A percentile compares a stretch with the other conserved stretches of the same genome.
These are phyloP conservation scores for Xylaria longipes DNA, from an alignment of 495 filamentous ascomycete species.

Conservation along the genomic window DNA sequence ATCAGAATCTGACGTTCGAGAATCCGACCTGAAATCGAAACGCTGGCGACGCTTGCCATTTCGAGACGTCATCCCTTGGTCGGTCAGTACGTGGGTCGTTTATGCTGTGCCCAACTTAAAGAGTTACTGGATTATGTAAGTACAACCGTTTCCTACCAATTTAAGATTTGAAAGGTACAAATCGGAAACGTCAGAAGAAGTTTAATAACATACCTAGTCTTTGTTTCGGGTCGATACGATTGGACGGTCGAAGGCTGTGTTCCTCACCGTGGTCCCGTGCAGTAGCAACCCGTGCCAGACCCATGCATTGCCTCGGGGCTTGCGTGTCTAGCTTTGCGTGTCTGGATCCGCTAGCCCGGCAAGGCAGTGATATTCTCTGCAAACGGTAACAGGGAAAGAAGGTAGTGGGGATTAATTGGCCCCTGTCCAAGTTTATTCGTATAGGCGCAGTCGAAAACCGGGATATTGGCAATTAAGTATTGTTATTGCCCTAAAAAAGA, in stretches of 20 bases:
- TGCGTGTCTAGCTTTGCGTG: constrained; percentile 8
- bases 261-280: constrained; percentile 9
- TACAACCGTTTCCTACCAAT: background rate
- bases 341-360: background rate
- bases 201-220: background rate
- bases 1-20: no score
- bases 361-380: constrained; percentile 10
- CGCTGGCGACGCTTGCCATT: background rate
- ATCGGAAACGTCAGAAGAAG: background rate
- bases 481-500: background rate
- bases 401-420: background rate
- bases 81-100: background rate
- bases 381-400: constrained; percentile 7
- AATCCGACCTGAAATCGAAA: no score
- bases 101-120: background rate
- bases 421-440: background rate
- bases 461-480: background rate
- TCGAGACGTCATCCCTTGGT: background rate
- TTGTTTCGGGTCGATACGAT: background rate
- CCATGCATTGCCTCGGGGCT: constrained; percentile 14
- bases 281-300: background rate
- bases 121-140: background rate
- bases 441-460: background rate
- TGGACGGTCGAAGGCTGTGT: background rate
- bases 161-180: background rate